phyloP scores from a whole-genome alignment of 495 filamentous ascomycete genomes.

The Bryoglossum gracile region DNA sequence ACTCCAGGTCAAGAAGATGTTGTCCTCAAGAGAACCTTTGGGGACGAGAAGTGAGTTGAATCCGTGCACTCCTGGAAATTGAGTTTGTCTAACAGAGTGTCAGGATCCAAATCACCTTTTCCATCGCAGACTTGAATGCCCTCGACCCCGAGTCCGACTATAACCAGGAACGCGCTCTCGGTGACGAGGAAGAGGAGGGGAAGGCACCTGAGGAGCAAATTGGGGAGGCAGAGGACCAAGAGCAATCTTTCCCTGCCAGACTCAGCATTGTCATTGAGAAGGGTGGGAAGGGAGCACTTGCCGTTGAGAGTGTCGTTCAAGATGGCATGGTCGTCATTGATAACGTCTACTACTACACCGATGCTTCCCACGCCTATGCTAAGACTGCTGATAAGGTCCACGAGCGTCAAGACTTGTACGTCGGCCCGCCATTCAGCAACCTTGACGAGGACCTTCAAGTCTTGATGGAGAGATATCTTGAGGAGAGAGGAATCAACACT shows the following conservation, averaged over 20 bases:
- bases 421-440: conserved; percentile 86
- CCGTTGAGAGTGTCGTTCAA: conserved; percentile 80
- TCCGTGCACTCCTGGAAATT: no score
- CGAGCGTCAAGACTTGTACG: conserved; percentile 65
- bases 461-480: conserved; percentile 85
- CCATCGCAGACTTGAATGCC: conserved; percentile 81
- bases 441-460: conserved; percentile 93
- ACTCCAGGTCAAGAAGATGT: conserved; percentile 80
- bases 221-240: conserved; percentile 33
- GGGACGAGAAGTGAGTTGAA: conserved; percentile 82
- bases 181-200: conserved; percentile 22
- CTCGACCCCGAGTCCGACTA: conserved; percentile 53
- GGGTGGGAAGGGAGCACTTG: conserved; percentile 67
- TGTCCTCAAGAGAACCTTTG: conserved; percentile 70
- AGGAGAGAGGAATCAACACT: conserved; percentile 87
- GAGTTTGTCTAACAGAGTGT: no score
- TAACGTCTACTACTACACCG: conserved; percentile 79
- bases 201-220: conserved; percentile 18
- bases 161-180: conserved; percentile 45
- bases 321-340: conserved; percentile 85
- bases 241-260: conserved; percentile 69
- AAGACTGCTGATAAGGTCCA: conserved; percentile 38
- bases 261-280: conserved; percentile 85
- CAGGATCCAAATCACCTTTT: conserved; percentile 88
- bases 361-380: conserved; percentile 59